Evolutionary conservation across 2,329 filamentous ascomycete genomes (phyloP), one percentile per base, ranked within the genome.

Genomic region (Neobulgaria alba): DNA sequence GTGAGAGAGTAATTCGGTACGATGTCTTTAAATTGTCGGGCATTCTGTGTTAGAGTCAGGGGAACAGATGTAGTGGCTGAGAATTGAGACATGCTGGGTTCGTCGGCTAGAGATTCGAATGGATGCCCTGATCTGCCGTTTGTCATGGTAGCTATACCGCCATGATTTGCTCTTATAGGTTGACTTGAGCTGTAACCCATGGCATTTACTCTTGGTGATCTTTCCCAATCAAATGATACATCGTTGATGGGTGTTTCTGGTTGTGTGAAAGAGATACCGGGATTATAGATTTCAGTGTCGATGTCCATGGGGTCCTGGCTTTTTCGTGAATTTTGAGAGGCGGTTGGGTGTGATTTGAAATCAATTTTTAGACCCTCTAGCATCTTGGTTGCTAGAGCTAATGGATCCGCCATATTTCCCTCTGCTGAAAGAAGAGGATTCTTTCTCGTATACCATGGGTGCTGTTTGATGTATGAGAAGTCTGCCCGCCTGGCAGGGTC

Each of bases 371-470:
- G 75, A 41, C 79, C 84, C 59, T 94, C 86, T 40, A 98, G 80
- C 86, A 98, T 95, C 57, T 86, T 80, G 0, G 92, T 94, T n/a
- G 92, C 92, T 34, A 98, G 71, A 40, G 79, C 77, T 47, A 96
- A 68, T 1, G 86, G 85, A 55, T 96, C 86, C 9, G 75, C 75
- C 23, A 89, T 73, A 49, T 72, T 77, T 51, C 90, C 90, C 46
- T 88, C 81, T 1, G 73, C 57, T 3, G 79, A 78, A 36, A 96
- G 71, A 54, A 88, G 81, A 21, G 72, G 73, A 61, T 96, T 98
- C 45, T 72, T 72, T 33, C 86, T 76, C 3, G 86, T 95, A 60
- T 87, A 95, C 92, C 92, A 98, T 1, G 89, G 90, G 63, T 98
- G 92, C 49, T 85, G 79, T 45, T 87, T 83, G 50, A 98, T 82